phyloP scores from a whole-genome alignment of 208 protist genomes.

The Willaertia magna region DNA sequence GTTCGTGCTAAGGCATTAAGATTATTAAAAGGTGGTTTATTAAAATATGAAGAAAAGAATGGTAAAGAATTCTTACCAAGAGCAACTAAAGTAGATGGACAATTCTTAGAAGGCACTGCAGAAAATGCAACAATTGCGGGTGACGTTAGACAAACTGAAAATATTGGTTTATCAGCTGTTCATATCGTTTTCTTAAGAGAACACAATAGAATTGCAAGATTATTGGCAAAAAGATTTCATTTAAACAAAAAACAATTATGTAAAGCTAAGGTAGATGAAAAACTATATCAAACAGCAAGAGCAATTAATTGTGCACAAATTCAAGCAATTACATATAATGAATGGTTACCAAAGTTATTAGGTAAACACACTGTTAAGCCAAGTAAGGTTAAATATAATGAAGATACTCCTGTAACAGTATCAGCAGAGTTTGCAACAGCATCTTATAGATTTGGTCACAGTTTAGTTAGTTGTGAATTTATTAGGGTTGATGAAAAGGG shows the following conservation, averaged over 20 bases:
- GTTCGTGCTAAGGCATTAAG: not conserved
- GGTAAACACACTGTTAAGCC: not conserved
- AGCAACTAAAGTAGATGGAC: not conserved
- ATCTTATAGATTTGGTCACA: not conserved
- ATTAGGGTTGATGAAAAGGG: not conserved
- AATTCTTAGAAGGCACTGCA: not conserved
- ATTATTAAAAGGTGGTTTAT: not conserved
- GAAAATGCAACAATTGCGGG: not conserved
- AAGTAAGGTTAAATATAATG: slow-evolving; percentile 26
- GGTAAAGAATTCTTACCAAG: not conserved
- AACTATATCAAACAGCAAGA: slow-evolving; percentile 24
- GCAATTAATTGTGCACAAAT: slow-evolving; percentile 20
- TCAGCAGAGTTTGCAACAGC: no score
- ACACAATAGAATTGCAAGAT: slow-evolving; percentile 23
- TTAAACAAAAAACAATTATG: not conserved
- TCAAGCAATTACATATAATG: slow-evolving; percentile 23
- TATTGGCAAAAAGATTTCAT: slow-evolving; percentile 7
- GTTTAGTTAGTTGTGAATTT: not conserved
- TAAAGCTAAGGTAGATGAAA: slow-evolving; percentile 14
- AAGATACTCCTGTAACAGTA: slow-evolving; percentile 17
- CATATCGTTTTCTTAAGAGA: slow-evolving; percentile 26
- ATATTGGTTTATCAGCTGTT: slow-evolving; percentile 13
- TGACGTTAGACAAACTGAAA: slow-evolving; percentile 29
- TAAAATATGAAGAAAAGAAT: not conserved
- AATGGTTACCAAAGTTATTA: slow-evolving; percentile 24